phyloP scores from a whole-genome alignment of 1,284 basidiomycete genomes.

The Hemileia vastatrix region DNA sequence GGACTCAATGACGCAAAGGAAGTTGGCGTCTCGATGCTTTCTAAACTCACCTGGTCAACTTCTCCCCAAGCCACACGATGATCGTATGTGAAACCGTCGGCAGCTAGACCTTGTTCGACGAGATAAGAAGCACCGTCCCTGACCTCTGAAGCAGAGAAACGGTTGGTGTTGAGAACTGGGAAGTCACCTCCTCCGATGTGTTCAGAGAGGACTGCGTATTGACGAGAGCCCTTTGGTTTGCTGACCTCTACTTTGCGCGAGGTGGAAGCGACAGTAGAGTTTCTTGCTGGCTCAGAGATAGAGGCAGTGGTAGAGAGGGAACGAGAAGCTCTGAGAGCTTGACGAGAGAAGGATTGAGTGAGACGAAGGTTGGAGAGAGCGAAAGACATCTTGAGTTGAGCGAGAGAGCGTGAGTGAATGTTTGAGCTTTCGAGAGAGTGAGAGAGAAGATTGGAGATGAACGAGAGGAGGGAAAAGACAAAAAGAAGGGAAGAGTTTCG shows the following conservation, averaged over 20 bases:
- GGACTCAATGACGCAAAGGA: no score
- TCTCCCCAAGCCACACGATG: neutral
- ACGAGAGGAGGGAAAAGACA: no score
- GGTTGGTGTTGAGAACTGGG: neutral
- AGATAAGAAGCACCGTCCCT: neutral
- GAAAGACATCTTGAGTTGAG: no score
- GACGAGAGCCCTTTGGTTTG: neutral
- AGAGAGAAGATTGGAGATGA: no score
- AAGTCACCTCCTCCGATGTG: neutral
- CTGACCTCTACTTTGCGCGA: neutral
- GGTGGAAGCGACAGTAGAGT: neutral
- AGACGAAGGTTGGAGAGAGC: no score
- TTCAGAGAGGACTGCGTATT: neutral
- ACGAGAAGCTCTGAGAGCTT: neutral
- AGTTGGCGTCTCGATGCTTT: no score
- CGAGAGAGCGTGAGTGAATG: no score
- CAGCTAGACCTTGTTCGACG: neutral
- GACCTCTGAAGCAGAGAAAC: neutral
- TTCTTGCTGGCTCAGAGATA: neutral
- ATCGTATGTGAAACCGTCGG: neutral
- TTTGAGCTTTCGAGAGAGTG: no score
- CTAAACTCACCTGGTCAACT: neutral
- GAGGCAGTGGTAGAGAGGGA: neutral
- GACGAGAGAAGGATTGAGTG: neutral
- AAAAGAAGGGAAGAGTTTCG: no score